A percentile compares a stretch with the other conserved stretches of the same genome.
Conservation (phyloP, 2,329 filamentous ascomycete genomes). For the Ophiognomonia clavigignenti-juglandacearum region DNA sequence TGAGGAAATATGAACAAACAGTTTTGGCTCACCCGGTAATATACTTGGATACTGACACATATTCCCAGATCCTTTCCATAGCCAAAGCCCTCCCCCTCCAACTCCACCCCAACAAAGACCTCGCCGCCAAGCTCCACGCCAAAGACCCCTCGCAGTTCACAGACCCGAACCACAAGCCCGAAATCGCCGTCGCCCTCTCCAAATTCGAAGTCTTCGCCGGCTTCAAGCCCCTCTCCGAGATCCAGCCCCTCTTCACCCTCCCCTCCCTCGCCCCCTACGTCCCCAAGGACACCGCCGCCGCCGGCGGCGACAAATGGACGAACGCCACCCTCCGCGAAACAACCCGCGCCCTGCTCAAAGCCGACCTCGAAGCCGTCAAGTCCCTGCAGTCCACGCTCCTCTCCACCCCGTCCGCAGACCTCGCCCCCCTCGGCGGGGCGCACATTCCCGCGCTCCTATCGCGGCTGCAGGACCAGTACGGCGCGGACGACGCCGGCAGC, state of each 20-base stretch:
- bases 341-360: constrained; percentile 60
- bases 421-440: constrained; percentile 67
- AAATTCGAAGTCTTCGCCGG: constrained; percentile 95
- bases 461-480: constrained; percentile 78
- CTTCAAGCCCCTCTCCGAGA: constrained; percentile 83
- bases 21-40: too few species aligned
- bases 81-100: constrained; percentile 95
- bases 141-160: constrained; percentile 92
- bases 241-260: constrained; percentile 54
- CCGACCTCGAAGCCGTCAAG: constrained; percentile 74
- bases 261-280: constrained; percentile 63
- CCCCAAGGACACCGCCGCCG: constrained; percentile 52
- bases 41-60: too few species aligned
- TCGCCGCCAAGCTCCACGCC: constrained; percentile 82
- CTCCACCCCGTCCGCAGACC: constrained; percentile 61
- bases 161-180: constrained; percentile 98
- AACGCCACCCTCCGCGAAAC: constrained; percentile 31
- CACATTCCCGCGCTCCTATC: constrained; percentile 72
- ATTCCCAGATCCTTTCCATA: constrained; percentile 94
- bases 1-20: too few species aligned
- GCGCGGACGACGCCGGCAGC: constrained; percentile 87
- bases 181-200: constrained; percentile 98
- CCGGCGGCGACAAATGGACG: constrained; percentile 39
- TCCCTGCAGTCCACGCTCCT: constrained; percentile 61
- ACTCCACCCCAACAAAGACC: constrained; percentile 92